Evolutionary conservation across 208 protist species (phyloP), one percentile per base, ranked within the genome.

Genomic region (Acanthamoeba lugdunensis): DNA sequence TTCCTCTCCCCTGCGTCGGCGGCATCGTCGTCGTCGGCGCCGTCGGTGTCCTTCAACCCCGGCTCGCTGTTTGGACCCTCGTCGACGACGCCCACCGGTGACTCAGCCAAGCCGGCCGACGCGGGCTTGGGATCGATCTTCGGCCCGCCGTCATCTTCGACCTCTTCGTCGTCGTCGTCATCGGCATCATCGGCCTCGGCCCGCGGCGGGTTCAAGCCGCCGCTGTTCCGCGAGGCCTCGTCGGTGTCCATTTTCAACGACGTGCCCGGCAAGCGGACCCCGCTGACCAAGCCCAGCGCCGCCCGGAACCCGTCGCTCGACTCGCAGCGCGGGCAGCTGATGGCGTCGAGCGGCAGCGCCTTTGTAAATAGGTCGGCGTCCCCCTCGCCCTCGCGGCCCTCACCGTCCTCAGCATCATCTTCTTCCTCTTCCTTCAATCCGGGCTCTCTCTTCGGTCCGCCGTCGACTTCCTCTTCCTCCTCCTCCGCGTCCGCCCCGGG

Each of bases 361-460:
- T 82, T 82, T 82, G 73, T 82, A 82, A 45, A 82, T 82, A 82
- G 73, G 73, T 82, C 73, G 65, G 28, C 65, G n/a, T 73, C 65
- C 0, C 16, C 65, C 25, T 41, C 65, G 28, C 28, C 65, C 28
- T 33, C 65, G 13, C 58, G 58, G 8, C 58, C 16, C 16, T 73
- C 65, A 28, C 11, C 65, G 28, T 14, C 65, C 16, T 73, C 65
- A 11, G 41, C 65, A 0, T 73, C 61, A 2, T 23, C n/a, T 7
- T 67, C 61, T 2, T 67, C 28, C 25, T 41, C 65, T 28, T 16
- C 28, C 28, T 73, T 73, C 65, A 37, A 37, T 18, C 65, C 65
- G 28, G 65, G 65, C 28, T 73, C 65, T 21, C 25, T 73, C 65
- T 73, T 73, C 16, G 65, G 65, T 16, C 65, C 65, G 2, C 65